Evolutionary conservation across 73 alveolate species (phyloP).

Genomic region (Loxodes magnus): DNA sequence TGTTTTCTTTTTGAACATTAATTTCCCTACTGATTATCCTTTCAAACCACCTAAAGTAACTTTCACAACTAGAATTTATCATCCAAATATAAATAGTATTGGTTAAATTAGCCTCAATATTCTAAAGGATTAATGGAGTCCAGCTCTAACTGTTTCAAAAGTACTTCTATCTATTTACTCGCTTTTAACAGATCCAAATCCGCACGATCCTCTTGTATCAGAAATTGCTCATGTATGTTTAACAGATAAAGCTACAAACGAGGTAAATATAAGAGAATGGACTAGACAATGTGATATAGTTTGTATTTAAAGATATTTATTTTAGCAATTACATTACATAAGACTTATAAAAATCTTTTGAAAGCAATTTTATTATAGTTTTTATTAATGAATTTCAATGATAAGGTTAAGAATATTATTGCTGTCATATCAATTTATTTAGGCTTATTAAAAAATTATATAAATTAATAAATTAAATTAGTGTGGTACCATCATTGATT

Average conservation of each 20-base stretch:
- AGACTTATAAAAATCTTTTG: too few relatives aligned
- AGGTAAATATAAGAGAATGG: conserved; percentile 67
- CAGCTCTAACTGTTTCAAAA: conserved; percentile 62
- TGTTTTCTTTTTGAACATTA: conserved; percentile 77
- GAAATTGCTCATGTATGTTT: conserved; percentile 47
- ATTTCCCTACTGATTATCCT: conserved; percentile 86
- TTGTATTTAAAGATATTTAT: too few relatives aligned
- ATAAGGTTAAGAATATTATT: too few relatives aligned
- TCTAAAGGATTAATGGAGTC: conserved; percentile 80
- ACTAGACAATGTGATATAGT: conserved; percentile 52
- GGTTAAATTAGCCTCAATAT: conserved; percentile 84
- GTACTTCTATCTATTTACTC: conserved; percentile 78
- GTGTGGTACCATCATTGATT: too few relatives aligned
- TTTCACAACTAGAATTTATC: conserved; percentile 80
- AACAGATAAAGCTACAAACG: conserved; percentile 43
- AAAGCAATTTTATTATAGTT: too few relatives aligned
- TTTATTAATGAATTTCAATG: too few relatives aligned
- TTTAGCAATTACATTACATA: too few relatives aligned
- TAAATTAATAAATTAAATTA: too few relatives aligned
- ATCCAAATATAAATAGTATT: conserved; percentile 83
- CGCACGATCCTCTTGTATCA: conserved; percentile 66
- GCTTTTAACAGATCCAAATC: conserved; percentile 81
- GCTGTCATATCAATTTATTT: too few relatives aligned
- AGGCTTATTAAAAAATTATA: too few relatives aligned
- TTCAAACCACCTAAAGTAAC: conserved; percentile 88